Base-by-base conservation (phyloP, 2,329 filamentous ascomycete species). In the Aspergillus ruber region DNA sequence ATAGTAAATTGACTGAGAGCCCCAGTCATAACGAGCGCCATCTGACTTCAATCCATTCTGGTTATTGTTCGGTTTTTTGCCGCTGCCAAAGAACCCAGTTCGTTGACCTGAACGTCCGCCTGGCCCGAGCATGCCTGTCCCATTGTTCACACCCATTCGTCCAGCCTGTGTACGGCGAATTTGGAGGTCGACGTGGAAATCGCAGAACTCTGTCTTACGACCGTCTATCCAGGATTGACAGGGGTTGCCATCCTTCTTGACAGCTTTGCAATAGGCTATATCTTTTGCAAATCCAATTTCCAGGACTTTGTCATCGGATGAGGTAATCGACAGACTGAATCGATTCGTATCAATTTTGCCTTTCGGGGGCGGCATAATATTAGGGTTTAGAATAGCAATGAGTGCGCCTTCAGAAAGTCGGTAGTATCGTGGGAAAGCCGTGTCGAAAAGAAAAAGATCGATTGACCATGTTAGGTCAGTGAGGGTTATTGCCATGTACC, bases 371-470 rank as follows among this genome's bases (percentile, higher is more conserved):
- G 91, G 89, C 83, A 98, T 88, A 57, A 97, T 85, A 15, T 77
- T 83, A 1, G 93, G 93, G 62, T 98, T 98, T 25, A 98, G 76
- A 21, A 98, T 87, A 4, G 91, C 93, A 47, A 98, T 76, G 1
- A 97, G 79, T 0, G 90, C 96, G n/a, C 93, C 93, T 2, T 88
- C 81, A 0, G 84, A 84, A n/a, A 97, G 74, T 63, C 95, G 95
- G 85, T 91, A 97, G 72, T 93, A 98, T 46, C 87, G 83, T 13
- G 88, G 85, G 59, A 97, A 96, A 6, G 89, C 94, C 0, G 85
- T 83, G 59, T 88, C 87, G 69, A 98, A 98, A 12, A 98, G 80
- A 59, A 90, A 97, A 38, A 97, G 78, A 54, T 97, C 90, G 10
- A 98, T 68, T 58, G 95, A 89, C 82, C 84, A 95, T 59, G 89